These are phyloP conservation scores for Ophiostoma novo-ulmi DNA, from an alignment of 2,329 filamentous ascomycete species.

Conservation along the genomic window DNA sequence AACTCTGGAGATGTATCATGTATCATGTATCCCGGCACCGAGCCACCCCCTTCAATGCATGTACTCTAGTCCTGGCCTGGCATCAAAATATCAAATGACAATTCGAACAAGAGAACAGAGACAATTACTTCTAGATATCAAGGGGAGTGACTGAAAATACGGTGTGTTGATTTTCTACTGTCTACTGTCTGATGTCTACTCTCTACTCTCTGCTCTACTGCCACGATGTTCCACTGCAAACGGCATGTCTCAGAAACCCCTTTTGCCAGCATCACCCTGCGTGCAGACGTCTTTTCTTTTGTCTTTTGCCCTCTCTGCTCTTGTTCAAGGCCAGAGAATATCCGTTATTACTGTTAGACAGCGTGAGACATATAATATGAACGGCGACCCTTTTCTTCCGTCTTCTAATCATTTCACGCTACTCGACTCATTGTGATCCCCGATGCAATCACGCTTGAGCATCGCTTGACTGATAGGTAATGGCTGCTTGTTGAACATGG, in stretches of 20 bases:
- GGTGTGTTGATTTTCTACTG: background rate
- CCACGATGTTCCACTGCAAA: constrained; percentile 11
- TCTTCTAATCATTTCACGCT: background rate
- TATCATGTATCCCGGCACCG: constrained; percentile 11
- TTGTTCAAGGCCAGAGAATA: background rate
- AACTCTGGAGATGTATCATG: background rate
- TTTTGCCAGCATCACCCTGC: constrained; percentile 12
- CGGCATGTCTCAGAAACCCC: constrained; percentile 17
- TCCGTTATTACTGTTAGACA: background rate
- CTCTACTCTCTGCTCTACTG: background rate
- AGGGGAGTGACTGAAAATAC: background rate
- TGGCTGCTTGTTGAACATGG: background rate
- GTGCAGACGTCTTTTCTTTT: background rate
- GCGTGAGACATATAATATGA: constrained; percentile 1
- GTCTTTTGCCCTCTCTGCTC: background rate
- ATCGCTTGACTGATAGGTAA: background rate
- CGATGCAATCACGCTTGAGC: constrained; percentile 1
- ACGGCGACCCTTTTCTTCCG: background rate
- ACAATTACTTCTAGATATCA: background rate
- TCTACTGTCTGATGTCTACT: background rate
- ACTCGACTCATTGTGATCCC: background rate
- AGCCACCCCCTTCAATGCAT: constrained; percentile 24
- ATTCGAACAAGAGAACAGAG: background rate
- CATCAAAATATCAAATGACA: background rate
- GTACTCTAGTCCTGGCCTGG: background rate